Evolutionary conservation across 2,329 filamentous ascomycete genomes (phyloP).

Genomic region (Exophiala sp.): DNA sequence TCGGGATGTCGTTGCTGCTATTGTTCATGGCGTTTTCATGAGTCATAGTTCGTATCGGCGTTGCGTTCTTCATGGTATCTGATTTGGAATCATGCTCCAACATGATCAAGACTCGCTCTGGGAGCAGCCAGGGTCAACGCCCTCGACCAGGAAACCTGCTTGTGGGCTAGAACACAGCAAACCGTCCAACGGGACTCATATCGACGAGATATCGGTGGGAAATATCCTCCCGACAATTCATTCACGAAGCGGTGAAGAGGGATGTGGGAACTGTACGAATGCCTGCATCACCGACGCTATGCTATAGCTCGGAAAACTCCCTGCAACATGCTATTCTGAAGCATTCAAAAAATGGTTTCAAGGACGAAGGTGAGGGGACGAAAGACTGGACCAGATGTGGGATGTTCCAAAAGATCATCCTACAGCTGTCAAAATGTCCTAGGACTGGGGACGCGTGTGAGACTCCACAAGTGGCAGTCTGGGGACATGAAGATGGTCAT

Average conservation of each 20-base stretch:
- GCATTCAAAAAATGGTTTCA: too few relatives aligned
- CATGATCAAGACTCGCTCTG: neutral
- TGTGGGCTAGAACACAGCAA: too few relatives aligned
- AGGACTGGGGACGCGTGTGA: neutral
- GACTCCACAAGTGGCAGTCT: neutral
- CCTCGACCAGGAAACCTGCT: too few relatives aligned
- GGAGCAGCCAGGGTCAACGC: too few relatives aligned
- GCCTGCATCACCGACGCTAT: too few relatives aligned
- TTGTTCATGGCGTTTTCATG: slow-evolving; percentile 2
- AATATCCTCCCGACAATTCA: too few relatives aligned
- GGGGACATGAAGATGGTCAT: neutral
- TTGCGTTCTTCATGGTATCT: slow-evolving; percentile 4
- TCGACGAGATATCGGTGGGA: too few relatives aligned
- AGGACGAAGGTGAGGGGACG: neutral
- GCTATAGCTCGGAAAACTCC: too few relatives aligned
- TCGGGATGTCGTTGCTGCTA: neutral
- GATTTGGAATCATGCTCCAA: neutral
- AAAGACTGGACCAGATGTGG: neutral
- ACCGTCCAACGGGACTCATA: too few relatives aligned
- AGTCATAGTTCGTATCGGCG: slow-evolving; percentile 13
- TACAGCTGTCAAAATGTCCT: neutral
- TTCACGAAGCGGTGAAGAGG: too few relatives aligned
- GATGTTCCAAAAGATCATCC: neutral
- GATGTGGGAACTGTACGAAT: too few relatives aligned
- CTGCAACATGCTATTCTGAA: too few relatives aligned